Evolutionary conservation across 106 monocot species (phyloP).

Genomic region (Alisma plantagoaquatica): DNA sequence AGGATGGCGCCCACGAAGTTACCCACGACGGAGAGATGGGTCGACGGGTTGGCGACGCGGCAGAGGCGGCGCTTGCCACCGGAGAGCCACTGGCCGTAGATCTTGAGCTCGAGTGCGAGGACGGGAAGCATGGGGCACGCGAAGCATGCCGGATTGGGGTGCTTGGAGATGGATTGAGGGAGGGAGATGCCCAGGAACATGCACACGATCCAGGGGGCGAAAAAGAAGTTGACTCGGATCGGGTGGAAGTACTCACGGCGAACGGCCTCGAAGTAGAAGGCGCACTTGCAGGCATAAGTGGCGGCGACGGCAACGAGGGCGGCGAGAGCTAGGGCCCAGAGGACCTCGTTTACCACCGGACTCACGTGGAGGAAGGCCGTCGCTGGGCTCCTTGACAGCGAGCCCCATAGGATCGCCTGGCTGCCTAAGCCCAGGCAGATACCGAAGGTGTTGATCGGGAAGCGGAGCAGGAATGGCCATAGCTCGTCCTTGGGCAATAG

Average conservation of each 20-base stretch:
- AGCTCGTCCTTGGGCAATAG: slow-evolving; percentile 76
- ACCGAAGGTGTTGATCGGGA: slow-evolving; percentile 80
- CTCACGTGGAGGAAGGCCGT: slow-evolving; percentile 53
- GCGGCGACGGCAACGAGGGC: slow-evolving; percentile 33
- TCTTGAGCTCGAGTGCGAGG: slow-evolving; percentile 74
- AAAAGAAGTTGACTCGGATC: slow-evolving; percentile 98
- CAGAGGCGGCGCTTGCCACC: slow-evolving; percentile 83
- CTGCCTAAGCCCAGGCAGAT: slow-evolving; percentile 79
- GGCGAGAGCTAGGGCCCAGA: slow-evolving; percentile 68
- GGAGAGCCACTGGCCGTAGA: slow-evolving; percentile 93
- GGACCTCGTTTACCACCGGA: slow-evolving; percentile 44
- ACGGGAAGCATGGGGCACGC: slow-evolving; percentile 56
- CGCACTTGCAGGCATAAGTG: slow-evolving; percentile 66
- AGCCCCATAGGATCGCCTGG: slow-evolving; percentile 76
- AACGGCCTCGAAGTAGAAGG: slow-evolving; percentile 89
- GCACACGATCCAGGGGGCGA: slow-evolving; percentile 82
- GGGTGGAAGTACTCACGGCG: slow-evolving; percentile 95
- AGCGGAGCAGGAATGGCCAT: slow-evolving; percentile 97
- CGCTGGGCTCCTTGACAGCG: slow-evolving; percentile 47
- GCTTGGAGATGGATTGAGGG: slow-evolving; percentile 41
- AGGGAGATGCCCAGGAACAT: slow-evolving; percentile 67
- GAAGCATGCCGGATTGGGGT: slow-evolving; percentile 50
- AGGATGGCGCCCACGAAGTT: slow-evolving; percentile 84
- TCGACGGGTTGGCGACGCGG: slow-evolving; percentile 88
- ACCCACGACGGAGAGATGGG: slow-evolving; percentile 79